A percentile compares a stretch with the other conserved stretches of the same genome.
These are phyloP conservation scores for Aspergillus intermedius DNA, from an alignment of 2,329 filamentous ascomycete genomes.

Conservation along the genomic window DNA sequence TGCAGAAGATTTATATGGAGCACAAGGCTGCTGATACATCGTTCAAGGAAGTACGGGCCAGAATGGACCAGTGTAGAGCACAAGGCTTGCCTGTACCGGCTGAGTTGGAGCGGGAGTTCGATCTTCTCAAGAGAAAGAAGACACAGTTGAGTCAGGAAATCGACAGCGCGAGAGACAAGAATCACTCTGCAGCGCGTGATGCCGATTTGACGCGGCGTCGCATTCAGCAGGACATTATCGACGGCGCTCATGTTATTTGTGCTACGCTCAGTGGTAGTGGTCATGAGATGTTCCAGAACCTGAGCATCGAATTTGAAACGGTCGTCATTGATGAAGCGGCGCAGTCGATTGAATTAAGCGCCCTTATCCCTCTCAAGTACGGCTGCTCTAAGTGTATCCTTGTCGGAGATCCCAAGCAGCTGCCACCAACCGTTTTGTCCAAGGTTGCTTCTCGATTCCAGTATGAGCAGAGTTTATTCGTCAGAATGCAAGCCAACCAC, in stretches of 20 bases:
- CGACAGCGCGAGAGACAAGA: constrained; percentile 78
- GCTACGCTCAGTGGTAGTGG: constrained; percentile 91
- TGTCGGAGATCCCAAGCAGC: constrained; percentile 93
- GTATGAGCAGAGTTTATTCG: constrained; percentile 97
- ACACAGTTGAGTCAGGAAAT: constrained; percentile 72
- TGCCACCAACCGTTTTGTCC: constrained; percentile 92
- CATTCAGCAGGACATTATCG: constrained; percentile 84
- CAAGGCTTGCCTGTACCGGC: constrained; percentile 39
- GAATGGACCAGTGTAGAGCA: constrained; percentile 61
- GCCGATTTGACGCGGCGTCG: constrained; percentile 76
- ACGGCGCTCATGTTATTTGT: constrained; percentile 86
- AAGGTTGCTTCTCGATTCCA: constrained; percentile 86
- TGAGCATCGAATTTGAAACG: constrained; percentile 96
- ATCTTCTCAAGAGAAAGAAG: constrained; percentile 70
- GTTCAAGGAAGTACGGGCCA: constrained; percentile 63
- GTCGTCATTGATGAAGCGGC: constrained; percentile 98
- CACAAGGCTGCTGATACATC: constrained; percentile 58
- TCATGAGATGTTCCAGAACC: constrained; percentile 91
- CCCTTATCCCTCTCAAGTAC: constrained; percentile 94
- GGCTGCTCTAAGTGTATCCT: constrained; percentile 94
- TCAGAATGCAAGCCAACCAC: constrained; percentile 93
- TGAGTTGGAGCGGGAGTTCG: constrained; percentile 66
- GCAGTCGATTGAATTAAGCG: constrained; percentile 95
- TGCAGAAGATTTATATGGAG: constrained; percentile 63
- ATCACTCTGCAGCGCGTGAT: constrained; percentile 73